These are phyloP conservation scores for Cruciata laevipes DNA, from an alignment of 257 asterid species.

Conservation along the genomic window DNA sequence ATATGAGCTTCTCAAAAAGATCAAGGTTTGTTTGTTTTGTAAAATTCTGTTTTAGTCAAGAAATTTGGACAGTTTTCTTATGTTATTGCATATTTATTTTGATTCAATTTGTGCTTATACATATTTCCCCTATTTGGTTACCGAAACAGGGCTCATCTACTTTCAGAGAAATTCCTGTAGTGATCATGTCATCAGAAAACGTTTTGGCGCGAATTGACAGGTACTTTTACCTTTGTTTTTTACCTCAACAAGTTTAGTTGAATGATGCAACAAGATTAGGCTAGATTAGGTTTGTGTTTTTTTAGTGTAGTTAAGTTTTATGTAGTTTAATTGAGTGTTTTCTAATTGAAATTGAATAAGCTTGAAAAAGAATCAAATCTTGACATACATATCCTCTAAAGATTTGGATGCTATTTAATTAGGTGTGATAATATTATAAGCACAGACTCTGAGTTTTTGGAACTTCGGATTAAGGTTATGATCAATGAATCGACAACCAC, in stretches of 20 bases:
- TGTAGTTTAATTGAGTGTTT: neutral
- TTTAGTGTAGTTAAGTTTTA: no score
- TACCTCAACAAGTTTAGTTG: neutral
- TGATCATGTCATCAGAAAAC: slow-evolving; percentile 92
- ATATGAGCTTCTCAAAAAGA: slow-evolving; percentile 72
- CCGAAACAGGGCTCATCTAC: slow-evolving; percentile 67
- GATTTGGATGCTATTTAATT: slow-evolving; percentile 21
- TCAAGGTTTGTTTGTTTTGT: slow-evolving; percentile 41
- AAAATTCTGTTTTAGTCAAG: neutral
- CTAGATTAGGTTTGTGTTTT: neutral
- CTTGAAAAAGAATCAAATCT: slow-evolving; percentile 20
- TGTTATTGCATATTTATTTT: neutral
- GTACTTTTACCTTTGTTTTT: slow-evolving; percentile 22
- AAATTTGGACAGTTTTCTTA: neutral
- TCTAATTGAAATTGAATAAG: slow-evolving; percentile 5
- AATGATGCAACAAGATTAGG: neutral
- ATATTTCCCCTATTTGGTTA: slow-evolving; percentile 11
- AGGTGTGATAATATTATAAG: neutral
- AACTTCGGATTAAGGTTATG: slow-evolving; percentile 23
- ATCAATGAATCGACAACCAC: slow-evolving; percentile 42
- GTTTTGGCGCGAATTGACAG: slow-evolving; percentile 76
- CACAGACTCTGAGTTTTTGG: slow-evolving; percentile 21
- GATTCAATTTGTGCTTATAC: neutral
- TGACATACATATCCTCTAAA: slow-evolving; percentile 21
- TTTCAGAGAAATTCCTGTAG: slow-evolving; percentile 87